Percentiles rank a stretch among this genome's conserved stretches.
These are phyloP conservation scores for Colletotrichum limetticola DNA, from an alignment of 2,329 filamentous ascomycete species.

Conservation along the genomic window DNA sequence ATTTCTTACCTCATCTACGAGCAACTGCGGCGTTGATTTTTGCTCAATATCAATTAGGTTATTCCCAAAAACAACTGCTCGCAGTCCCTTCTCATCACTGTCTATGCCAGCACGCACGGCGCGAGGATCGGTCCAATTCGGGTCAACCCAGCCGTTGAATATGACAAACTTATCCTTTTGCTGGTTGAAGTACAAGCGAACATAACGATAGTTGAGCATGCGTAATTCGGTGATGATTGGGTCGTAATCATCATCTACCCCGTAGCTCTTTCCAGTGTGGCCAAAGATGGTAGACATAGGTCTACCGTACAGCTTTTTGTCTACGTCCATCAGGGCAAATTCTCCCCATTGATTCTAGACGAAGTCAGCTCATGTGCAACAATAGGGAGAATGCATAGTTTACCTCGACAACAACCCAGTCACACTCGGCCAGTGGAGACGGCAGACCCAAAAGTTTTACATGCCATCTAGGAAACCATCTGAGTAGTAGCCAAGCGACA, in stretches of 20 bases:
- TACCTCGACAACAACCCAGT: conserved; percentile 93
- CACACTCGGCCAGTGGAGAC: conserved; percentile 76
- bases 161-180: conserved; percentile 88
- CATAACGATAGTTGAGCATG: conserved; percentile 91
- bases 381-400: conserved; percentile 40
- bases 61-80: conserved; percentile 87
- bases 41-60: conserved; percentile 95
- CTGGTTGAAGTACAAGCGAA: conserved; percentile 92
- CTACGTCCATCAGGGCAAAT: conserved; percentile 80
- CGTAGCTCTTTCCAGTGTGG: conserved; percentile 67
- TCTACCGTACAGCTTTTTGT: conserved; percentile 62
- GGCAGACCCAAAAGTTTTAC: conserved; percentile 78
- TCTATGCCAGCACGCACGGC: conserved; percentile 83
- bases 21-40: conserved; percentile 83
- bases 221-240: conserved; percentile 80
- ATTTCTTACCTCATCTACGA: conserved; percentile 81
- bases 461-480: conserved; percentile 91
- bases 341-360: conserved; percentile 92
- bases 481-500: conserved; percentile 83
- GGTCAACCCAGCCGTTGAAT: conserved; percentile 93
- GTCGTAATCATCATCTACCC: conserved; percentile 76
- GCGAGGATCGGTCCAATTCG: conserved; percentile 83
- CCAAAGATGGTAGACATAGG: conserved; percentile 75
- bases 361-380: conserved; percentile 20
- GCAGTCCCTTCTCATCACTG: conserved; percentile 84